Conservation (phyloP, 108 stramenopile genomes). For the Pseudonitzschia pungens region DNA sequence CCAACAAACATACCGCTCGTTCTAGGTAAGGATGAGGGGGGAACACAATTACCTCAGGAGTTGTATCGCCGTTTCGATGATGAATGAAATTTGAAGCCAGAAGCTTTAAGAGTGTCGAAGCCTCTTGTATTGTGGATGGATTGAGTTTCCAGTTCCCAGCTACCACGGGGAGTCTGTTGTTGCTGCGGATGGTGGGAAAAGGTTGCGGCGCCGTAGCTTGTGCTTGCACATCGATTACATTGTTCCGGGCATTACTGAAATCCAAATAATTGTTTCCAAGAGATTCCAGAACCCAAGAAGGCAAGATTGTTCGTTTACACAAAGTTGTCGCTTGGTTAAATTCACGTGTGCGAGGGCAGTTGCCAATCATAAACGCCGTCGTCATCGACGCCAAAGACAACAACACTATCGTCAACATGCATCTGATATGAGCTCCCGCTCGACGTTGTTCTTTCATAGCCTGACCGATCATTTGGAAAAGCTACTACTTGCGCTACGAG, state of each 20-base stretch:
- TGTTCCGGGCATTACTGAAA: background rate
- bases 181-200: background rate
- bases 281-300: background rate
- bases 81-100: constrained; percentile 47
- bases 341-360: background rate
- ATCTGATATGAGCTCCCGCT: background rate
- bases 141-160: constrained; percentile 86
- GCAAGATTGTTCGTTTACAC: background rate
- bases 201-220: background rate
- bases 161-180: constrained; percentile 35
- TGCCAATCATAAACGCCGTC: background rate
- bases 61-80: constrained; percentile 42
- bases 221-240: background rate
- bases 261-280: background rate
- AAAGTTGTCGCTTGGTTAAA: background rate
- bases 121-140: constrained; percentile 65
- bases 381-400: constrained; percentile 3
- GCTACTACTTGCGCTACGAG: background rate
- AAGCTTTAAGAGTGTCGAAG: constrained; percentile 57
- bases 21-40: constrained; percentile 77
- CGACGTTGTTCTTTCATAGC: background rate
- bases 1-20: constrained; percentile 45
- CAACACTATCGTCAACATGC: background rate
- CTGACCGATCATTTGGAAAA: background rate
- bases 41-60: constrained; percentile 71